Base-by-base conservation (phyloP, 371 early-diverging fungal genomes). In the Lichtheimia ornata region DNA sequence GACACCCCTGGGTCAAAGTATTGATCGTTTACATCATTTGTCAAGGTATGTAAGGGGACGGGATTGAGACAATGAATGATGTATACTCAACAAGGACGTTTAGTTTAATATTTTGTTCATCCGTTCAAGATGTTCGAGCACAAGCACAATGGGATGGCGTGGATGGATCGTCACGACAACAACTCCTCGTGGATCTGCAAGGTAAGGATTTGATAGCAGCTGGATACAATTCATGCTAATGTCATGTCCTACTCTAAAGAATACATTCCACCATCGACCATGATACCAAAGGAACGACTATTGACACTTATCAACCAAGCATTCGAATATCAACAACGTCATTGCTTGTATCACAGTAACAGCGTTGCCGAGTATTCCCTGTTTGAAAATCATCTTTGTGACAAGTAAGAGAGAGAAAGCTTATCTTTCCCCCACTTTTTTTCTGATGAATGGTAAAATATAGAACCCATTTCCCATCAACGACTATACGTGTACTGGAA, bases 231-330 rank as follows among this genome's bases (percentile, higher is more conserved):
- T 53, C 35, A 56, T 49, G 42, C 17, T 25, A 5, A 50, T 27
- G 15, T 54, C 28, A n/a, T n/a, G n/a, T n/a, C 13, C 5, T 43
- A 12, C 13, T 13, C 42, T 43, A 1, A 71, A 90, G 91, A 81
- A 45, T 87, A 84, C 69, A 86, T 96, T 50, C 82, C 92, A 3
- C 87, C 96, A 0, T 74, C 91, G 2, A 75, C 88, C 50, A 94
- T 97, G 94, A 86, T 98, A 53, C 97, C 97, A 3, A 86, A 87
- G 17, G 82, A 79, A 50, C 79, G 99, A 11, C 73, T 97, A 56
- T 82, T 92, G 50, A 81, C 84, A 0, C 74, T 98, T 45, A 69
- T 97, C 5, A 76, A 88, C 30, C 97, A 97, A 69, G 92, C 98
- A 0, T 61, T 91, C 5, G 75, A 83, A 56, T 70, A 84, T 53